Percentiles rank a stretch among this genome's conserved stretches.
Evolutionary conservation across 139 green algal species (phyloP).

Genomic region (Tetradesmus lagerheimii): DNA sequence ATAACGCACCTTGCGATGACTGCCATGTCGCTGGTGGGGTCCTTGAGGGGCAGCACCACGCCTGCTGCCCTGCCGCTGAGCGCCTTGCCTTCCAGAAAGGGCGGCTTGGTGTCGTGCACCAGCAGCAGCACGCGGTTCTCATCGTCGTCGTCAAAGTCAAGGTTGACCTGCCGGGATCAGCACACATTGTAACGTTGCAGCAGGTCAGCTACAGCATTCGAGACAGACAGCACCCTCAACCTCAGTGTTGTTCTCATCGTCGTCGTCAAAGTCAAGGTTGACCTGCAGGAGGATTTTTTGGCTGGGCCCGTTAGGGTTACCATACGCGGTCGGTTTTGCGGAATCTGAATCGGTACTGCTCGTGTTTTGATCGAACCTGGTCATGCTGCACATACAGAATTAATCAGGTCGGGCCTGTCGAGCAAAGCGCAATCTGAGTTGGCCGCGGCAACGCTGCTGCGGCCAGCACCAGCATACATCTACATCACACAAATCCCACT

Average conservation of each 20-base stretch:
- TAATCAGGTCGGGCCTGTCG: too few species aligned
- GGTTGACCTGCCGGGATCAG: constrained; percentile 66
- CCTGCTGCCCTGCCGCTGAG: constrained; percentile 87
- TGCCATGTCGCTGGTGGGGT: constrained; percentile 97
- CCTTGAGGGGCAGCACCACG: constrained; percentile 93
- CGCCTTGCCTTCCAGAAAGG: constrained; percentile 94
- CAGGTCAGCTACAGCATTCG: too few species aligned
- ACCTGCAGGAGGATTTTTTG: constrained; percentile 71
- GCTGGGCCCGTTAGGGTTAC: too few species aligned
- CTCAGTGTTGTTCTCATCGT: constrained; percentile 85
- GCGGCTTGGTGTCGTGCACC: constrained; percentile 97
- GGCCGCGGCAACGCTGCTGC: too few species aligned
- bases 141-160: constrained; percentile 89
- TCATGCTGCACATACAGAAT: too few species aligned
- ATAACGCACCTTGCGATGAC: constrained; percentile 75
- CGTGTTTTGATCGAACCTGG: too few species aligned
- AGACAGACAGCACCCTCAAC: too few species aligned
- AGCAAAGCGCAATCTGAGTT: too few species aligned
- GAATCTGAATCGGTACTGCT: too few species aligned
- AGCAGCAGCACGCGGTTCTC: constrained; percentile 91
- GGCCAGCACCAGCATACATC: too few species aligned
- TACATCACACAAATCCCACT: too few species aligned
- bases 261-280: constrained; percentile 86
- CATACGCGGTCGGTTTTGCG: too few species aligned
- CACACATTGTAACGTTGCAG: not conserved